Base-by-base conservation (phyloP, 352 stramenopile genomes). In the Phytophthora hybrid region DNA sequence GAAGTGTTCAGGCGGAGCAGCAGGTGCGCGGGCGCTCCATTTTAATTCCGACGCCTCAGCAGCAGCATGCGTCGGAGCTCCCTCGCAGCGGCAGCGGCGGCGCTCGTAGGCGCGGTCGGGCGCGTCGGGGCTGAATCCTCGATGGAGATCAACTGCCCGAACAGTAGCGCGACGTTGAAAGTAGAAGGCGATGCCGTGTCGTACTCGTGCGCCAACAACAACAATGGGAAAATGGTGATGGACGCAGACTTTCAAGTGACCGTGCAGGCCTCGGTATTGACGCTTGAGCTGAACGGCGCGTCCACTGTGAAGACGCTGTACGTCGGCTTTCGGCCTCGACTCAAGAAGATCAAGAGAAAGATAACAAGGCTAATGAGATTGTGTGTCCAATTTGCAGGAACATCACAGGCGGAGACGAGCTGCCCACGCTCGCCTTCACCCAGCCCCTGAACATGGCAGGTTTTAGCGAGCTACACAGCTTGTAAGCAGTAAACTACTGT, bases 41-140 rank as follows among this genome's bases (percentile, higher is more conserved):
- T 80, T 78, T 58, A n/a, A 63, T 77, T 77, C 49, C 32, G 58
- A 76, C 66, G 62, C 72, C 73, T 64, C n/a, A 32, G 19, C 31
- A 29, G 18, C 26, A 65, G 44, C 29, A 82, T 80, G 76, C 63
- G 53, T 65, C 18, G 55, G 59, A 74, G 59, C 39, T 68, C 66
- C 63, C 29, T 72, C 26, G 49, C 34, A 56, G 46, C 31, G 21
- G 56, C 26, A 1, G 34, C 44, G 3, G 29, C 19, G n/a, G 51
- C 26, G 44, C 19, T 37, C 32, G 29, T 34, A 3, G 46, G n/a
- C 41, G 39, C 51, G 8, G 26, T 55, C 21, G 58, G 41, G 16
- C 44, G 18, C 5, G 44, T 16, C 44, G 18, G 2, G 26, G 26
- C 26, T 31, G 26, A 31, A 3, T 31, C 26, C 0, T 31, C 26